Percentiles rank a stretch among this genome's conserved stretches.
Evolutionary conservation across 768 basidiomycete genomes (phyloP).

Genomic region (Obba rivulosa): DNA sequence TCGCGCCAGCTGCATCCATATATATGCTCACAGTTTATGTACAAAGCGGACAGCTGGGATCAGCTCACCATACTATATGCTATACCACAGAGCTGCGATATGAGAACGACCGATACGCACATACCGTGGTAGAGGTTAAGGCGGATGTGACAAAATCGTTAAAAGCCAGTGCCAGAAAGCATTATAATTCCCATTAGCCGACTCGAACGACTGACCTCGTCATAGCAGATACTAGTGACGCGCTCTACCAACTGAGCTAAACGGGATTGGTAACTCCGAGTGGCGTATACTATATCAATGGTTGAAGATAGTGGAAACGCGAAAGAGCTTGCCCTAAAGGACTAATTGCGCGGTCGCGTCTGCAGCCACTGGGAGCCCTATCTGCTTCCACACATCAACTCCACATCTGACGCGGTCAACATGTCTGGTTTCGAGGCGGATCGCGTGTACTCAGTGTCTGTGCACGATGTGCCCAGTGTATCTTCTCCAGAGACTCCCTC

Average conservation of each 20-base stretch:
- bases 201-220: conserved; percentile 66
- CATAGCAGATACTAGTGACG: conserved; percentile 56
- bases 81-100: no score
- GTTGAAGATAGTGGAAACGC: conserved; percentile 5
- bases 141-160: no score
- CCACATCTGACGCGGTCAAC: conserved; percentile 3
- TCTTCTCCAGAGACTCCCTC: conserved; percentile 67
- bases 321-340: conserved; percentile 18
- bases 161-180: no score
- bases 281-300: background rate
- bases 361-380: background rate
- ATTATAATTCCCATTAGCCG: conserved; percentile 37
- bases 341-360: conserved; percentile 13
- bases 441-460: conserved; percentile 74
- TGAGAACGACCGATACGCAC: no score
- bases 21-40: no score
- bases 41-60: no score
- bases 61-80: background rate
- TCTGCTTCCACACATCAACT: background rate
- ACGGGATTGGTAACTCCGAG: conserved; percentile 15
- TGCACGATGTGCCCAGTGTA: conserved; percentile 57
- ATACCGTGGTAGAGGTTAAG: no score
- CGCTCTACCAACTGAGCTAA: conserved; percentile 50
- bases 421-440: conserved; percentile 91
- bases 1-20: conserved; percentile 23